Conservation (phyloP, 345 rosid species). For the Eucalyptus marginata region DNA sequence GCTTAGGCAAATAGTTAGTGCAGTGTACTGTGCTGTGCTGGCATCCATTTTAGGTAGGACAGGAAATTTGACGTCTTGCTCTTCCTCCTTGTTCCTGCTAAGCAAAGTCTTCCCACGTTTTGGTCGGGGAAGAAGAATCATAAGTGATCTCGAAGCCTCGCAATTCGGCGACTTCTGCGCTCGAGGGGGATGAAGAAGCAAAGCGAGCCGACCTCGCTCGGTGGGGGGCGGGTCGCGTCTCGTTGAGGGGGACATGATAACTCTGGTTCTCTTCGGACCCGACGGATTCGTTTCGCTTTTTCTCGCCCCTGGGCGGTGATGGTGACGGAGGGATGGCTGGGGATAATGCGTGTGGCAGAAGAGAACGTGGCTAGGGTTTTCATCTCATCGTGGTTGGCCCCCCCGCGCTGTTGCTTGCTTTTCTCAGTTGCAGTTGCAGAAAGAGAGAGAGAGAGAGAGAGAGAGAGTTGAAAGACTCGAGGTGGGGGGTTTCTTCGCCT, state of each 20-base stretch:
- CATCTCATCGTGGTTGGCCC: neutral
- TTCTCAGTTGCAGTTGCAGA: neutral
- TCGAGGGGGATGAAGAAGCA: neutral
- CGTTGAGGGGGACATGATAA: neutral
- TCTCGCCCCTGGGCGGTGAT: neutral
- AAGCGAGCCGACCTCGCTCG: neutral
- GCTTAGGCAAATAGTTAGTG: neutral
- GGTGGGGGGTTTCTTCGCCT: neutral
- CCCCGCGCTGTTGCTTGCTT: neutral
- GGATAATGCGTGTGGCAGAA: neutral
- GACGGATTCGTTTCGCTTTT: neutral
- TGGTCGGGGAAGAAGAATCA: neutral
- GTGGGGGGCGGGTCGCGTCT: neutral
- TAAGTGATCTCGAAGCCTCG: neutral
- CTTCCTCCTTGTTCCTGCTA: neutral
- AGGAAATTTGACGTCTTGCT: neutral
- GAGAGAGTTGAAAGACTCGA: neutral
- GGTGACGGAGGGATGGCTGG: neutral
- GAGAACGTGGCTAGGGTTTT: neutral
- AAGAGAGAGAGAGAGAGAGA: neutral
- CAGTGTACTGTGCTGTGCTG: neutral
- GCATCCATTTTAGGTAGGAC: neutral
- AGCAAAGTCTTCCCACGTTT: neutral
- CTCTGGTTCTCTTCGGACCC: neutral
- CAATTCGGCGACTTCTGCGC: neutral